A percentile compares a stretch with the other conserved stretches of the same genome.
These are phyloP conservation scores for Paraphysoderma sedebokerense DNA, from an alignment of 371 early-diverging fungal genomes.

Conservation along the genomic window DNA sequence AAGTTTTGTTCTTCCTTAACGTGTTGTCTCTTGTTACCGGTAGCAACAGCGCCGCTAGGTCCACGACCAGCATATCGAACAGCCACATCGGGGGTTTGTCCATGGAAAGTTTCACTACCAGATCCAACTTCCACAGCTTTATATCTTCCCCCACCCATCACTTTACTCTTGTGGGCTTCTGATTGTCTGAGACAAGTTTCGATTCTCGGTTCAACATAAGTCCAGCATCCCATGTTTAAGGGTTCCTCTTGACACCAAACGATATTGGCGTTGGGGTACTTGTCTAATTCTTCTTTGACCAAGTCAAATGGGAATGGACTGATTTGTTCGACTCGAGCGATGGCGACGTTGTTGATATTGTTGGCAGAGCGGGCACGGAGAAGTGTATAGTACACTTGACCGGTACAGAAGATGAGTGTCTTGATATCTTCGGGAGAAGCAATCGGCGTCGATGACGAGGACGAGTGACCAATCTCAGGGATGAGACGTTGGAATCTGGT, in stretches of 20 bases:
- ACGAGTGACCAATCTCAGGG: conserved; percentile 60
- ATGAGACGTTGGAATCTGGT: conserved; percentile 78
- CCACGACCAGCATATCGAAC: conserved; percentile 78
- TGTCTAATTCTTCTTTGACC: conserved; percentile 63
- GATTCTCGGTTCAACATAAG: conserved; percentile 71
- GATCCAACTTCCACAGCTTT: conserved; percentile 7
- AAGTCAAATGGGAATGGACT: conserved; percentile 91
- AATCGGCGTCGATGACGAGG: no score
- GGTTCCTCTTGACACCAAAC: conserved; percentile 94
- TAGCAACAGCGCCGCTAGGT: conserved; percentile 85
- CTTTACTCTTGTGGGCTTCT: conserved; percentile 27
- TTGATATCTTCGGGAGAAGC: conserved; percentile 31
- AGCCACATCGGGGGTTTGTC: conserved; percentile 5
- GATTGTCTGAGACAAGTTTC: conserved; percentile 57
- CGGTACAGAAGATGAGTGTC: conserved; percentile 79
- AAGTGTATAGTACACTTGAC: conserved; percentile 90
- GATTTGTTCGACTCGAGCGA: conserved; percentile 87
- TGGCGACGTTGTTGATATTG: conserved; percentile 63
- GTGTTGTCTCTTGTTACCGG: conserved; percentile 94
- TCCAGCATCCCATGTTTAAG: conserved; percentile 83
- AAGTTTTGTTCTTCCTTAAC: conserved; percentile 75
- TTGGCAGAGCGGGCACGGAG: conserved; percentile 70
- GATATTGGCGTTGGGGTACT: conserved; percentile 75
- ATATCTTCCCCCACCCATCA: conserved; percentile 32
- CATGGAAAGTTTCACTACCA: conserved; percentile 11